Evolutionary conservation across 129 eudicot species (phyloP).

Genomic region (Escallonia rubra): DNA sequence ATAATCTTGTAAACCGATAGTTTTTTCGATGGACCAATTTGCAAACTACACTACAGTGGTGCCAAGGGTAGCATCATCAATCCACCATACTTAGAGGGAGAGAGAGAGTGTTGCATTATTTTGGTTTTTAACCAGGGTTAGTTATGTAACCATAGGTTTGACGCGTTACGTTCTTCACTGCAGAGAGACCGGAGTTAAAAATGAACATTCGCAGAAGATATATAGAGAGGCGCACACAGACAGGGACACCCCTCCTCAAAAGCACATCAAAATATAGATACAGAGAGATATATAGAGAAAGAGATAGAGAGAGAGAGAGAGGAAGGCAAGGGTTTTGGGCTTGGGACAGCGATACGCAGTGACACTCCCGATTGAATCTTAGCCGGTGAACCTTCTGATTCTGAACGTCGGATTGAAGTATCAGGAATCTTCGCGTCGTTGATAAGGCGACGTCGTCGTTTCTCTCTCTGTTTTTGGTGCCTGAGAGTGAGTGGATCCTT

Average conservation of each 20-base stretch:
- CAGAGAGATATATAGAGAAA: not conserved
- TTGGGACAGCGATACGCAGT: not conserved
- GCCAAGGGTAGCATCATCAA: too few relatives aligned
- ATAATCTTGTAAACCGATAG: too few relatives aligned
- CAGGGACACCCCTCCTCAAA: too few relatives aligned
- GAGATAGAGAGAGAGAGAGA: constrained; percentile 17
- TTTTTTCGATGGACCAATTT: too few relatives aligned
- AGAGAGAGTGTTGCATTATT: not conserved
- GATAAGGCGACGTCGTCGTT: not conserved
- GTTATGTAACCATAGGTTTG: not conserved
- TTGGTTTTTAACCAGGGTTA: not conserved
- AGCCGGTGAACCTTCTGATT: constrained; percentile 9
- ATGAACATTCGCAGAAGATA: not conserved
- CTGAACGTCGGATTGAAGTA: not conserved
- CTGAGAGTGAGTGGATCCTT: not conserved
- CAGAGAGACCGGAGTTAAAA: not conserved
- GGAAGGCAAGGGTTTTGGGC: not conserved
- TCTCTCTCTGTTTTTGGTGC: too few relatives aligned
- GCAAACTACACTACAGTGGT: too few relatives aligned
- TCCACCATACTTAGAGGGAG: not conserved
- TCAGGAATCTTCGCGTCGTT: not conserved
- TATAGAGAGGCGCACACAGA: too few relatives aligned
- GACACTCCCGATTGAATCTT: not conserved
- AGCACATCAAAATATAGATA: not conserved
- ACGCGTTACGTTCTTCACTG: not conserved